Evolutionary conservation across 345 rosid genomes (phyloP).

Genomic region (Brassica napus): DNA sequence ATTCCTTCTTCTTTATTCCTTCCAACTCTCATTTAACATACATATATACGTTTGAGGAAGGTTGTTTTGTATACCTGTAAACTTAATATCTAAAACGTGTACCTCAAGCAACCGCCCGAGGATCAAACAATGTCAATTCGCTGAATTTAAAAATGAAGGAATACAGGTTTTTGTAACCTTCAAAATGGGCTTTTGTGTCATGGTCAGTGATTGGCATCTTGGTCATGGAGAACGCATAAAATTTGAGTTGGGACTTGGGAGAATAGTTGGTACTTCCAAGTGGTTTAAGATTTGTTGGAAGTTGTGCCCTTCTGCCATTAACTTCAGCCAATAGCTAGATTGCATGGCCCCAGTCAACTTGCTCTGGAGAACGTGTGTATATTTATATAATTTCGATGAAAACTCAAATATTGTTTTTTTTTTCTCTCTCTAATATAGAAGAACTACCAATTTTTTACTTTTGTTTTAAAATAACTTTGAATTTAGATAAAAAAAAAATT

Average conservation of each 20-base stretch:
- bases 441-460: not conserved
- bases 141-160: not conserved
- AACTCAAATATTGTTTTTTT: not conserved
- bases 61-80: not conserved
- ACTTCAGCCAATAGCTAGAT: conserved; percentile 1
- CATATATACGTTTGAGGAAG: not conserved
- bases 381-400: not conserved
- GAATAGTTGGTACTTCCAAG: conserved; percentile 4
- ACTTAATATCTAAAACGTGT: not conserved
- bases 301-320: conserved; percentile 14
- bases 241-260: not conserved
- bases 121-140: not conserved
- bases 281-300: conserved; percentile 6
- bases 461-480: not conserved
- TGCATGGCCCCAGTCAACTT: conserved; percentile 35
- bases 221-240: conserved; percentile 3
- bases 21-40: not conserved
- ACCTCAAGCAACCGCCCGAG: not conserved
- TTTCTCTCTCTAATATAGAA: not conserved
- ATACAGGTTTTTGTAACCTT: not conserved
- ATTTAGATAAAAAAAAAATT: not conserved
- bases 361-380: not conserved
- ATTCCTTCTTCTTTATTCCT: not conserved
- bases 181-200: conserved; percentile 5
- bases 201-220: conserved; percentile 15